Base-by-base conservation (phyloP, 768 basidiomycete genomes). In the Tricholomella constricta region DNA sequence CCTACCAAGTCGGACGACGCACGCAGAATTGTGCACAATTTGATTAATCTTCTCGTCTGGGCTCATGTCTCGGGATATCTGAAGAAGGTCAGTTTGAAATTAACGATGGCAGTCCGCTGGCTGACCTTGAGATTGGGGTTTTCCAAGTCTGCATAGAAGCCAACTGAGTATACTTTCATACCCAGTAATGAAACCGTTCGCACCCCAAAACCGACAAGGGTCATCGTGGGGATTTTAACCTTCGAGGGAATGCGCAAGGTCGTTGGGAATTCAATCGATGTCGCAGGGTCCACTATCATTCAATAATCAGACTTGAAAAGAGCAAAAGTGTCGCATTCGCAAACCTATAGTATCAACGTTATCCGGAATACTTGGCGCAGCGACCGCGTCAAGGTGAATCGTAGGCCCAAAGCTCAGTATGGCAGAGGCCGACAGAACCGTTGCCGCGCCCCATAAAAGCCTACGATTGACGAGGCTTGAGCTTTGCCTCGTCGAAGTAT, bases 161-260 rank as follows among this genome's bases (percentile, higher is more conserved):
- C 94, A 29, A 92, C 84, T 10, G 88, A 89, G 70, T 97, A 97
- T 14, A 96, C 94, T 64, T 91, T 85, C 57, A 97, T 82, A 6
- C 86, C 79, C 34, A 96, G 76, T 70, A 97, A 94, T 12, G 92
- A 93, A 26, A 97, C 93, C 0, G 86, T 91, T 45, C 94, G 78
- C 34, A 94, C 91, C 20, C 94, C 94, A 1, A 92, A 73, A 6
- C 94, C 94, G 17, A 97, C 72, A 5, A 96, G 79, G 10, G 83
- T 79, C 61, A 91, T 81, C 2, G 79, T 70, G 8, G 88, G 83
- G 6, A 82, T 68, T 9, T 82, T 78, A 14, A 81, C 69, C 60
- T 84, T 88, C 27, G 88, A 82, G 17, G 85, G 84, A 19, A 90
- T 76, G 15, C 64, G 76, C 20, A 93, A 72, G 4, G 77, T 77